Percentiles rank a stretch among this genome's conserved stretches.
Evolutionary conservation across 164 flowering plant genomes (phyloP).

Genomic region (Tinospora cordifolia): DNA sequence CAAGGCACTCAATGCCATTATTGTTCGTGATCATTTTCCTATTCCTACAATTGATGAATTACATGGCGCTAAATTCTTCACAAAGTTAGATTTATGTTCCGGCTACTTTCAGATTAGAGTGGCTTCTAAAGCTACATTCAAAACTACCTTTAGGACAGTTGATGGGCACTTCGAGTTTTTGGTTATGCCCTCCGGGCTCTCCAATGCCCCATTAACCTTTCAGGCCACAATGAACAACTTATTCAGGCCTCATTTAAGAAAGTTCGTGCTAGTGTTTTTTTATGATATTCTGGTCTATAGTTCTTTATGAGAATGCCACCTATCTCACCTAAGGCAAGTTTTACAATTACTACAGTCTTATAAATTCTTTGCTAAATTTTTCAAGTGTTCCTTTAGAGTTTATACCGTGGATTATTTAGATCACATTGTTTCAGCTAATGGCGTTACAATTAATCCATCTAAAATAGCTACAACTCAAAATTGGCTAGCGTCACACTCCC

Average conservation of each 20-base stretch:
- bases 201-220: background rate
- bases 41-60: too few relatives aligned
- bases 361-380: background rate
- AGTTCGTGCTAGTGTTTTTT: background rate
- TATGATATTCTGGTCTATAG: too few relatives aligned
- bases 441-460: background rate
- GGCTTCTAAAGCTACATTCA: background rate
- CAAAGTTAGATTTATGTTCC: background rate
- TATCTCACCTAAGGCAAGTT: background rate
- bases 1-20: too few relatives aligned
- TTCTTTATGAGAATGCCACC: background rate
- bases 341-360: background rate
- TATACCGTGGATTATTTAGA: background rate
- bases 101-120: background rate
- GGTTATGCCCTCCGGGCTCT: background rate
- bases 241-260: background rate
- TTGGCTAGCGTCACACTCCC: background rate
- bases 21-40: too few relatives aligned
- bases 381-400: background rate
- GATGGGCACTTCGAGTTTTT: too few relatives aligned
- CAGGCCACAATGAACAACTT: background rate
- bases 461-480: background rate
- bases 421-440: background rate
- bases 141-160: too few relatives aligned
- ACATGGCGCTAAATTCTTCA: too few relatives aligned